Evolutionary conservation across 2,329 filamentous ascomycete species (phyloP), one percentile per base, ranked within the genome.

Genomic region (Talaromyces sp.): DNA sequence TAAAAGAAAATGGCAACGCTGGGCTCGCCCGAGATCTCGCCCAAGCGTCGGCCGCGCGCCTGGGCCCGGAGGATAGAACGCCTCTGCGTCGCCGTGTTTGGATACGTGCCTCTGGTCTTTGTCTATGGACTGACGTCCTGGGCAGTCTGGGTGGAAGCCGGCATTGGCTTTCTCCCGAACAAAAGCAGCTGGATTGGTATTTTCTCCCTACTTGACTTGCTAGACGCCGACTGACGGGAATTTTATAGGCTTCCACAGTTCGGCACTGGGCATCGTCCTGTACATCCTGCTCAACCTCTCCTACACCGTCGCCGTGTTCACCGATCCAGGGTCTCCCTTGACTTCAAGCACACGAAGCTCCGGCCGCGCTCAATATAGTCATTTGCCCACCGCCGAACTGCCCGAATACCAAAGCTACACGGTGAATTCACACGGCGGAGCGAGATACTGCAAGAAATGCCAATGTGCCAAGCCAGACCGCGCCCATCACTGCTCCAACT

Each of bases 381-480:
- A 89, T 53, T 81, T 97, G 51, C 92, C 92, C 1, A 90, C 89
- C n/a, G 82, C 85, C 62, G 86, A 88, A 64, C 76, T 84, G 7
- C 72, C 78, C n/a, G 73, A 79, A 56, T 83, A 87, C 60, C 88
- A 89, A 9, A 89, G 89, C 41, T 89, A 96, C 70, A 97, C 93
- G 1, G 94, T 97, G 70, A 99, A 94, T 77, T 88, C 91, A 60
- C 92, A 90, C 48, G 94, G 94, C 68, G 89, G 90, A 68, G 78
- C 89, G 57, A 86, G 94, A 59, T 97, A 89, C 79, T 99, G 94
- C 83, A 97, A 97, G 79, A 99, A 99, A 78, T 99, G 94, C 75
- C 90, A 95, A 78, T 88, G 88, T 57, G 86, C 90, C 64, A 99
- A 99, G 79, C 94, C 94, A 48, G 94, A 99, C 77, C 90, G 94